Evolutionary conservation across 371 early-diverging fungal genomes (phyloP).

Genomic region (Zychaea mexicana): DNA sequence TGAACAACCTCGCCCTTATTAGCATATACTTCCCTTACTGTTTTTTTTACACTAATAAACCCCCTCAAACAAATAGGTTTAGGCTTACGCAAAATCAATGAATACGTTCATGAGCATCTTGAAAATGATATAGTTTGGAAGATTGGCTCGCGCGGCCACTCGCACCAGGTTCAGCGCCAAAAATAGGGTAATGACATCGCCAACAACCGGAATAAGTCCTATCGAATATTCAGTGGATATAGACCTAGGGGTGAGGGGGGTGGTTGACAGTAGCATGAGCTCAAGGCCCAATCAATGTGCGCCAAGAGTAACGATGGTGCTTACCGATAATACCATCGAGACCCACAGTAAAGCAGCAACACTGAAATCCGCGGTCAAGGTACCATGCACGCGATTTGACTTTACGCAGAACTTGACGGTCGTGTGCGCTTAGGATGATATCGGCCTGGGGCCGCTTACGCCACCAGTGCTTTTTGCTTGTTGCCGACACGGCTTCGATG

Average conservation of each 20-base stretch:
- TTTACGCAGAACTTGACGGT: slow-evolving; percentile 28
- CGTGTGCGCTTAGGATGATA: slow-evolving; percentile 29
- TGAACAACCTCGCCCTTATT: neutral
- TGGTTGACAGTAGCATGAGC: too few species aligned
- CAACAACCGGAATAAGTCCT: slow-evolving; percentile 54
- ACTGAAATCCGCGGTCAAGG: slow-evolving; percentile 41
- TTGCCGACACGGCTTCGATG: slow-evolving; percentile 14
- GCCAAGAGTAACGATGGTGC: too few species aligned
- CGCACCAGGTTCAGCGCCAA: slow-evolving; percentile 42
- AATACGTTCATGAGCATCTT: slow-evolving; percentile 50
- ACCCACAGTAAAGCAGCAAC: slow-evolving; percentile 50
- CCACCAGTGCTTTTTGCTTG: slow-evolving; percentile 36
- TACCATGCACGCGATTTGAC: slow-evolving; percentile 43
- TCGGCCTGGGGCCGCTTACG: slow-evolving; percentile 23
- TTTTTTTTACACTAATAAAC: too few species aligned
- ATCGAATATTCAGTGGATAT: neutral
- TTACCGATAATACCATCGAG: slow-evolving; percentile 55
- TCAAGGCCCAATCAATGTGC: too few species aligned
- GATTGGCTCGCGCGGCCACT: slow-evolving; percentile 32
- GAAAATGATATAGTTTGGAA: slow-evolving; percentile 36
- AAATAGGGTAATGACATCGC: slow-evolving; percentile 43
- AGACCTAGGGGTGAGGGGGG: too few species aligned
- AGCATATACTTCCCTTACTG: neutral
- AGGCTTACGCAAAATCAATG: slow-evolving; percentile 41
- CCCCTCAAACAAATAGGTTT: neutral